These are phyloP conservation scores for Nepenthes mirabilis DNA, from an alignment of 148 eudicot species.

Conservation along the genomic window DNA sequence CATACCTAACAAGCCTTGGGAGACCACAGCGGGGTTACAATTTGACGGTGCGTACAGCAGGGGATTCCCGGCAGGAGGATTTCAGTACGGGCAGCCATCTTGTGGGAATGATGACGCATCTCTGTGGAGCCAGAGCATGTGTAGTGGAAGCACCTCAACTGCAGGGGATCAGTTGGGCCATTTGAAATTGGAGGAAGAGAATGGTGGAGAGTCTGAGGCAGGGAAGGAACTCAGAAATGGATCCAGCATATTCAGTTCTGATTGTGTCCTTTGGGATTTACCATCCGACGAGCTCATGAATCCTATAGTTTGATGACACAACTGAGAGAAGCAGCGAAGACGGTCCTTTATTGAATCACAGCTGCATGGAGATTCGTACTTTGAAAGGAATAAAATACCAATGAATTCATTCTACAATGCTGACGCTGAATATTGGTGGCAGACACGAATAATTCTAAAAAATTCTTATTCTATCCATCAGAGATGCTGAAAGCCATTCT, in stretches of 20 bases:
- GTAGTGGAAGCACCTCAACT: slow-evolving; percentile 40
- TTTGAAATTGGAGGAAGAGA: slow-evolving; percentile 41
- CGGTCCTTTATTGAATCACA: no score
- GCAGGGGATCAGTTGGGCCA: slow-evolving; percentile 36
- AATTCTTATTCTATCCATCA: no score
- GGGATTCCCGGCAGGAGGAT: slow-evolving; percentile 22
- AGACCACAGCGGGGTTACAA: slow-evolving; percentile 4
- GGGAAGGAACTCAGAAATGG: slow-evolving; percentile 39
- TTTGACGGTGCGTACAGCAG: slow-evolving; percentile 21
- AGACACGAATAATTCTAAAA: no score
- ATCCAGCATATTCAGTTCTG: slow-evolving; percentile 40
- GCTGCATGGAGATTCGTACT: no score
- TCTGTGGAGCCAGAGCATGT: slow-evolving; percentile 65
- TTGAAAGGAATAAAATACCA: no score
- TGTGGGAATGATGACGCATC: slow-evolving; percentile 48
- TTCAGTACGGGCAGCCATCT: slow-evolving; percentile 32
- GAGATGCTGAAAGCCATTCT: no score
- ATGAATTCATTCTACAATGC: no score
- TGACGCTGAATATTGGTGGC: no score
- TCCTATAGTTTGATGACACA: slow-evolving; percentile 21
- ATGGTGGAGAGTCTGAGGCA: slow-evolving; percentile 34
- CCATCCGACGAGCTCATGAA: slow-evolving; percentile 75
- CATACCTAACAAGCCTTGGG: slow-evolving; percentile 50
- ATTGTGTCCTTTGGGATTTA: slow-evolving; percentile 77
- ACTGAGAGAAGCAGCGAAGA: background rate